Base-by-base conservation (phyloP, 2,329 filamentous ascomycete genomes). In the Albifimbria verrucaria region DNA sequence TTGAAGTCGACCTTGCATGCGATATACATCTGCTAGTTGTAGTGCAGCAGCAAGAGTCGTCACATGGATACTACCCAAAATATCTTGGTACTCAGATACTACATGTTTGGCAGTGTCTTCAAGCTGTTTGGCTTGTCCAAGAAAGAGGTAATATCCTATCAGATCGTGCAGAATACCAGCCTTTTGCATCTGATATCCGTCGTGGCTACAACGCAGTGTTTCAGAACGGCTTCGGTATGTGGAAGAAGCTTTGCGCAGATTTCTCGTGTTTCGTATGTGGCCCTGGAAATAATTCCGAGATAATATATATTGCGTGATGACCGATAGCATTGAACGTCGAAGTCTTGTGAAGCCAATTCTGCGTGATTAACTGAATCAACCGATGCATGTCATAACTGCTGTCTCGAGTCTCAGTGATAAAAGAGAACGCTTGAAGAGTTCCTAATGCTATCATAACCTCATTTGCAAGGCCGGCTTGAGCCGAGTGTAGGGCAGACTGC, bases 321-420 rank as follows among this genome's bases (percentile, higher is more conserved):
- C 5, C n/a, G 18, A 44, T 20, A 28, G 15, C 20, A 11, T 18
- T 22, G 52, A 32, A 7, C 4, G 15, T 39, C 48, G 51, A 48
- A 59, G 50, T 15, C 55, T 24, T 0, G 51, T 47, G 1, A 70
- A 48, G 46, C 65, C 61, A 69, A 36, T 63, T 69, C 15, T 54
- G 57, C 54, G 62, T 66, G 3, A 62, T 60, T 12, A 70, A 26
- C 26, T 57, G 62, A 21, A 71, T 64, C 4, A 72, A 57, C 10
- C 67, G 61, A 32, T 72, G 65, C 10, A 72, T 68, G 46, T 68
- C 65, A 25, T 61, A 63, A 15, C 52, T 32, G 2, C 20, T 4
- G 7, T 52, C 50, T 10, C 55, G 25, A 1, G 58, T 64, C 25
- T 67, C 41, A 3, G 51, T 56, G 20, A 73, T 57, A 26, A 73